Base-by-base conservation (phyloP, 345 rosid genomes). In the Rhodomyrtus tomentosa region DNA sequence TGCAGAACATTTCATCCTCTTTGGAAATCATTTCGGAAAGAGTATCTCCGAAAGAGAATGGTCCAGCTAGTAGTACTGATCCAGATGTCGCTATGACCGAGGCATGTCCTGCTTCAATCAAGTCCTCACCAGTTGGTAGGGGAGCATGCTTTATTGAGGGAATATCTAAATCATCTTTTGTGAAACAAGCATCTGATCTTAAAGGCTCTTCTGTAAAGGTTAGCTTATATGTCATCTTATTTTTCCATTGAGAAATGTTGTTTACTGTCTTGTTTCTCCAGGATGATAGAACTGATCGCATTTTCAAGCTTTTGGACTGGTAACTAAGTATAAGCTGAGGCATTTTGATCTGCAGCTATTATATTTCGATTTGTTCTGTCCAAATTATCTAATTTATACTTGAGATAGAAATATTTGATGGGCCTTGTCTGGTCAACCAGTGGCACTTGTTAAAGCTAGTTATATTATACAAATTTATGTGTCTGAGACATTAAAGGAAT, bases 121-220 rank as follows among this genome's bases (percentile, higher is more conserved):
- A 96, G 92, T 85, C 92, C 82, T 88, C 91, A 81, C 86, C 95
- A 74, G 90, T 87, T 93, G 81, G 91, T 82, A 92, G 96, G 87
- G 96, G 96, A 84, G 94, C 93, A 7, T 88, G 90, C 91, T 92
- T 93, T 88, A 92, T 98, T 58, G 99, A 98, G 90, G 99, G 99
- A 80, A 91, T 98, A 86, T 98, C 99, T 51, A 98, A 95, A 89
- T 88, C 96, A 76, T 95, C 98, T 73, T 93, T 89, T 85, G 92
- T 93, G 81, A 96, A 98, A 91, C 96, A 93, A 87, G 95, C 98
- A 88, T 92, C 97, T 14, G 99, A 96, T 88, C 90, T 98, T 81
- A 95, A 92, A 91, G 96, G 95, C 88, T 94, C 93, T 89, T 94
- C 98, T 86, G 94, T 96, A 73, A 98, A 98, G 98, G 99, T 98